Percentiles rank a stretch among this genome's conserved stretches.
Evolutionary conservation across 176 grass and related monocot species (phyloP).

Genomic region (Dactylis glomerata): DNA sequence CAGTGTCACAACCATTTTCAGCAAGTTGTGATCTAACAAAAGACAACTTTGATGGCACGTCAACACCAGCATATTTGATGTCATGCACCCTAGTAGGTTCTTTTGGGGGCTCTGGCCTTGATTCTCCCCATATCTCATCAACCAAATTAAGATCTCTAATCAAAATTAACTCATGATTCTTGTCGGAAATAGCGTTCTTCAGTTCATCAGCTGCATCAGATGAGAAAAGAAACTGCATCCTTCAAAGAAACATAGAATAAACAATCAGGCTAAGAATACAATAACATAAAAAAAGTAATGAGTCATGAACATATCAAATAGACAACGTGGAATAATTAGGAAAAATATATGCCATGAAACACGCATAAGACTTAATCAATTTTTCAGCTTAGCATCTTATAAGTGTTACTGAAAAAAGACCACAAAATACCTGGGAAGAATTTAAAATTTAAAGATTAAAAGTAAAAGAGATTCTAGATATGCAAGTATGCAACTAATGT

Average conservation of each 20-base stretch:
- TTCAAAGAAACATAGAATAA: slow-evolving; percentile 58
- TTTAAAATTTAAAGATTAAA: not conserved
- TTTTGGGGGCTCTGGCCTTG: slow-evolving; percentile 59
- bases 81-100: slow-evolving; percentile 75
- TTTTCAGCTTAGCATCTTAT: not conserved
- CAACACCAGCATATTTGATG: slow-evolving; percentile 90
- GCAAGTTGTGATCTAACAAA: slow-evolving; percentile 74
- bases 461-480: not conserved
- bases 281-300: not conserved
- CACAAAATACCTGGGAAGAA: not conserved
- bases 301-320: not conserved
- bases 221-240: slow-evolving; percentile 99
- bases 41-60: slow-evolving; percentile 72
- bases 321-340: not conserved
- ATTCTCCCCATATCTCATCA: slow-evolving; percentile 87
- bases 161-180: slow-evolving; percentile 83
- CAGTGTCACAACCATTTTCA: slow-evolving; percentile 60
- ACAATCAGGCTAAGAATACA: slow-evolving; percentile 24
- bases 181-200: slow-evolving; percentile 72
- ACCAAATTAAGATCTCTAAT: slow-evolving; percentile 70
- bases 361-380: not conserved
- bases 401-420: not conserved
- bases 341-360: not conserved
- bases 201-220: slow-evolving; percentile 85
- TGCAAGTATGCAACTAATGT: not conserved